Base-by-base conservation (phyloP, 768 basidiomycete species). In the Suillus alpinus region DNA sequence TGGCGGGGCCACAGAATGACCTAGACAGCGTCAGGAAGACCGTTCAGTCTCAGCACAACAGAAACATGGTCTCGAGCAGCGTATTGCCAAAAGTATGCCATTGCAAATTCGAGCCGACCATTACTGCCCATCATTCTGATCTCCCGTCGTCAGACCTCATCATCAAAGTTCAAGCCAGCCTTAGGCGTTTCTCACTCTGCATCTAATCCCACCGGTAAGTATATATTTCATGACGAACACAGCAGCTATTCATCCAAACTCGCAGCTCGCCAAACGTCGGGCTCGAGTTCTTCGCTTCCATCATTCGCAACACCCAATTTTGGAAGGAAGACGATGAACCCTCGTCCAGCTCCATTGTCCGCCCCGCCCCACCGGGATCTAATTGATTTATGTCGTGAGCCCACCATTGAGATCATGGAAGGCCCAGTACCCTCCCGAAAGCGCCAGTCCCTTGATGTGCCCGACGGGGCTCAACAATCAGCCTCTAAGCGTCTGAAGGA, bases 121-220 rank as follows among this genome's bases (percentile, higher is more conserved):
- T 39, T 37, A 6, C 23, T 26, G 16, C 5, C 14, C 36, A 20
- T 50, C 53, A 14, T 26, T 18, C 20, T 39, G 23, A 26, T 39
- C 18, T 16, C 18, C 16, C 23, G 9, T 29, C 9, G 6, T 29
- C 37, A 55, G 53, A 6, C 53, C 12, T 41, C 69, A 60, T 55
- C 68, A 8, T 77, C 77, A 47, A 81, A 80, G 70, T 83, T 83
- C 65, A 83, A 81, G 65, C 81, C 81, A 14, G 79, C 80, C 20
- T 64, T 64, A 62, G 18, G 61, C 32, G 56, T n/a, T 51, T 53
- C 59, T 56, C 34, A 51, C 40, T 49, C 57, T 44, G 6, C 40
- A n/a, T 13, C 23, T 52, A 32, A 36, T 59, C 41, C 37, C 18
- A 39, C 2, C 16, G 16, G 53, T 55, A 26, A 39, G 16, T 26